Percentiles rank a stretch among this genome's conserved stretches.
phyloP scores from a whole-genome alignment of 225 moss, liverwort and hornwort genomes.

The Lunularia cruciata region DNA sequence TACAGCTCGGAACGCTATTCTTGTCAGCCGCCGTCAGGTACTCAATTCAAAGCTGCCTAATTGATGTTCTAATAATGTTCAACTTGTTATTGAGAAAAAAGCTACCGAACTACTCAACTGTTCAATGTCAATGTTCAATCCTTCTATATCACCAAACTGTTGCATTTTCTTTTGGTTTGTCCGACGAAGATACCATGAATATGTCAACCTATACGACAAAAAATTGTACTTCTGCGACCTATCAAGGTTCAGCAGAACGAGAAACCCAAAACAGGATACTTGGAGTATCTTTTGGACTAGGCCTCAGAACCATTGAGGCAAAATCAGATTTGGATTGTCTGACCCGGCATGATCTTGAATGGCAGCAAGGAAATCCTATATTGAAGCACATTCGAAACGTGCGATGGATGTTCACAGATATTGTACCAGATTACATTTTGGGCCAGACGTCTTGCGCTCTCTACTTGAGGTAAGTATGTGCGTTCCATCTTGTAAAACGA shows the following conservation, averaged over 20 bases:
- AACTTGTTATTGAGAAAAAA: no score
- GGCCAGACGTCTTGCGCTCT: slow-evolving; percentile 93
- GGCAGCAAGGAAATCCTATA: slow-evolving; percentile 92
- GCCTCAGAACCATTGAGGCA: neutral
- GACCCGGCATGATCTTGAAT: neutral
- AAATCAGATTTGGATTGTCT: neutral
- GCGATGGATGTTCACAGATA: slow-evolving; percentile 82
- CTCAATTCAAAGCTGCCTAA: no score
- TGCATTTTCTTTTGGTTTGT: no score
- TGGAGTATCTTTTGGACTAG: neutral
- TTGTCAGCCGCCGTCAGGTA: slow-evolving; percentile 94
- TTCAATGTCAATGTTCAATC: neutral
- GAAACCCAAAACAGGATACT: neutral
- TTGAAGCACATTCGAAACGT: slow-evolving; percentile 90
- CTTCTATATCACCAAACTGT: no score
- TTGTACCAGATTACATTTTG: slow-evolving; percentile 91
- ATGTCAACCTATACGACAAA: no score
- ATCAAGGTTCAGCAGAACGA: neutral
- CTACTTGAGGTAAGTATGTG: slow-evolving; percentile 65
- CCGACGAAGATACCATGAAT: no score
- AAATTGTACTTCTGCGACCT: neutral
- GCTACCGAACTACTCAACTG: slow-evolving; percentile 2
- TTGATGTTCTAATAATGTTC: no score
- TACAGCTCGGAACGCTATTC: slow-evolving; percentile 74
- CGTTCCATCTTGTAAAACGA: neutral